Percentiles rank a stretch among this genome's conserved stretches.
phyloP scores from a whole-genome alignment of 148 eudicot species.

The Camellia granthamiana region DNA sequence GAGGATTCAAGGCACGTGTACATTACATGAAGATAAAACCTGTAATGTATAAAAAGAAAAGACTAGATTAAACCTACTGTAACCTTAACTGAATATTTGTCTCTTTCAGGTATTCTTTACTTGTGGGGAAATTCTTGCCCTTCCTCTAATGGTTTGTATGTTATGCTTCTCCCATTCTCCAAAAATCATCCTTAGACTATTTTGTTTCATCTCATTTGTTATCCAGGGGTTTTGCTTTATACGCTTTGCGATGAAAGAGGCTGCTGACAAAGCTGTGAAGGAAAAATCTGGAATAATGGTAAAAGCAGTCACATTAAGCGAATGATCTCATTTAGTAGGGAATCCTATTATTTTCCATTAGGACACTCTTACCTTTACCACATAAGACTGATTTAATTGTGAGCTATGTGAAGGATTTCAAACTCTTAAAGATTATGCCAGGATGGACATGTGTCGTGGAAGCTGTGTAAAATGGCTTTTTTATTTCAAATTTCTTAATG shows the following conservation, averaged over 20 bases:
- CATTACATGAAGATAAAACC: neutral
- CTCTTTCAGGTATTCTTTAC: slow-evolving; percentile 49
- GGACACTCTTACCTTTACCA: neutral
- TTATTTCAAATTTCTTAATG: neutral
- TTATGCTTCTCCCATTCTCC: neutral
- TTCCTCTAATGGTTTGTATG: neutral
- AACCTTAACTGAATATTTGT: neutral
- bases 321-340: neutral
- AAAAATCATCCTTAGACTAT: slow-evolving; percentile 6
- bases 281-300: slow-evolving; percentile 58
- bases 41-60: too few relatives aligned
- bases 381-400: neutral
- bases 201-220: slow-evolving; percentile 4
- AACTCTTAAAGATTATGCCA: neutral
- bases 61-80: neutral
- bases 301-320: slow-evolving; percentile 14
- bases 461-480: neutral
- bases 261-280: slow-evolving; percentile 59
- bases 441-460: neutral
- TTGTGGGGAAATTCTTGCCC: slow-evolving; percentile 57
- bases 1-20: neutral
- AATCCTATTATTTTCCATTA: neutral
- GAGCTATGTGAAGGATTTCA: neutral
- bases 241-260: slow-evolving; percentile 54
- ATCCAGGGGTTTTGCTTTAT: slow-evolving; percentile 63